Evolutionary conservation across 2,329 filamentous ascomycete species (phyloP), one percentile per base, ranked within the genome.

Genomic region (Aplosporella prunicola): DNA sequence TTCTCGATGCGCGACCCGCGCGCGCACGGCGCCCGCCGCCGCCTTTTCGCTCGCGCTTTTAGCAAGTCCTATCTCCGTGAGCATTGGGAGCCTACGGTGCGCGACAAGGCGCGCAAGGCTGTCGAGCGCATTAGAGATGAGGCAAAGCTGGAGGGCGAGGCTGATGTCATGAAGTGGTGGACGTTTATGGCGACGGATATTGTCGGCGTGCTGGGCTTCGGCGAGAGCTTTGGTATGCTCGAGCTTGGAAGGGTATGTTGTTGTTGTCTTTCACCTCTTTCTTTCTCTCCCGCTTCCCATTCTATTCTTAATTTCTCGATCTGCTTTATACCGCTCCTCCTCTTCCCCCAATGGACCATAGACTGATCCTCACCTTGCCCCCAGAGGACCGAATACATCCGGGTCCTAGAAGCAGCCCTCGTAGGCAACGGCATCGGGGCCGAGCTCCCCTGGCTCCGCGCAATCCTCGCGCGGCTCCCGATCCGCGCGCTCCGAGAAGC

Each of bases 161-260:
- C 54, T 5, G 61, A 67, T 33, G 31, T 54, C 5, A 37, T 62
- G 31, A 57, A 60, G 34, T 52, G 58, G 59, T 57, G 50, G 49
- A 61, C 57, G 10, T 52, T 63, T 9, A 55, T 64, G 50, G 55
- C 61, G 6, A 54, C 55, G 0, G 62, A 66, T 45, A 51, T 64
- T 6, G 55, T 53, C 14, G 51, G 52, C 2, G 47, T 60, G 32
- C 41, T 66, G 4, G 53, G 54, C 25, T 64, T 64, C 41, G 62
- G 62, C 11, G 56, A 62, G 27, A 51, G 47, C 2, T 63, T 65
- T 38, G 45, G 51, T 5, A 62, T 61, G 49, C 43, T 66, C 8
- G 54, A 62, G 30, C 43, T 42, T 7, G 61, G 60, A 6, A 29
- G 55, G 35, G 54, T 59, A 38, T 29, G 56, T 41, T 1, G 22